phyloP scores from a whole-genome alignment of 2,329 filamentous ascomycete species.

The Colletotrichum sp. region DNA sequence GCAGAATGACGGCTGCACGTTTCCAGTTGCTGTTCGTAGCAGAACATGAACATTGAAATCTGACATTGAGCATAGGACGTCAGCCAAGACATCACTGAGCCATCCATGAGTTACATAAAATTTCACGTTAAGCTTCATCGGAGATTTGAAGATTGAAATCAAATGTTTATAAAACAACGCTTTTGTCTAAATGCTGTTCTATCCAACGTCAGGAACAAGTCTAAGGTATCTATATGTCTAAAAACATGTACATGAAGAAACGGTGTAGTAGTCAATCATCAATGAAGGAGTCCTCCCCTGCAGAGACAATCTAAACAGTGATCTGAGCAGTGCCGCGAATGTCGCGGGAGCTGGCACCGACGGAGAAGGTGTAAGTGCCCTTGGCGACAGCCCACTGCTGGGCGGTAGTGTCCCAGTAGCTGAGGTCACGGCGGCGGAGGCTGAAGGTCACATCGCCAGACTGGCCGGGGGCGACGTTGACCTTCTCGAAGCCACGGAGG shows the following conservation, averaged over 20 bases:
- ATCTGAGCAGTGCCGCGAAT: constrained; percentile 2
- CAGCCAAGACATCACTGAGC: background rate
- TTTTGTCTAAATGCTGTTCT: background rate
- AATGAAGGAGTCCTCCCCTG: background rate
- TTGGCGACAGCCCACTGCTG: constrained; percentile 56
- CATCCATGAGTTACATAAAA: too few species aligned
- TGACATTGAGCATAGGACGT: background rate
- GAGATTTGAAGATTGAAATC: background rate
- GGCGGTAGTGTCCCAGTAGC: constrained; percentile 52
- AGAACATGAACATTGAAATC: background rate
- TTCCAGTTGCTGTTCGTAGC: background rate
- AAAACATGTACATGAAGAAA: background rate
- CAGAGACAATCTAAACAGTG: background rate
- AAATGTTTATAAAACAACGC: background rate
- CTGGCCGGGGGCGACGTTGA: constrained; percentile 42
- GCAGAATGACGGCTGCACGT: background rate
- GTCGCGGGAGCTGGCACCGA: constrained; percentile 12
- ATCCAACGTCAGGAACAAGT: background rate
- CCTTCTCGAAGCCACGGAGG: constrained; percentile 53
- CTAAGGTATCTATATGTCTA: background rate
- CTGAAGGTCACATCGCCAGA: constrained; percentile 41
- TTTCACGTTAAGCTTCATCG: background rate
- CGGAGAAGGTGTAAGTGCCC: constrained; percentile 26
- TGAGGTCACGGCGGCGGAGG: constrained; percentile 53
- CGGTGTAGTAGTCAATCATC: too few species aligned